A percentile compares a stretch with the other conserved stretches of the same genome.
Conservation (phyloP, 2,329 filamentous ascomycete genomes). For the Emmonsiellopsis sp. region DNA sequence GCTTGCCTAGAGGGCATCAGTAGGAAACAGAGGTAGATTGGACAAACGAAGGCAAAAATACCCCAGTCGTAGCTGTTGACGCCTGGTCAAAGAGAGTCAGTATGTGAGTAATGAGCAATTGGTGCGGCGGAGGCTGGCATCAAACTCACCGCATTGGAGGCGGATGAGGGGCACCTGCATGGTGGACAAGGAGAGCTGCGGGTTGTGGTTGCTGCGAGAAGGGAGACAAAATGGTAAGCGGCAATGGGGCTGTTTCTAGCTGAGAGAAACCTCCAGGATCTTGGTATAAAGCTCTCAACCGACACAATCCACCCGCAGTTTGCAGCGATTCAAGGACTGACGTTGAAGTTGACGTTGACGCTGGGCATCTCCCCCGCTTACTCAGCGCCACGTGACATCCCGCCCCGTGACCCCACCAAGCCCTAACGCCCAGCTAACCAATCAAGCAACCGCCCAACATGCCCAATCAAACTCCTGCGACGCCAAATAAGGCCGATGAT, state of each 20-base stretch:
- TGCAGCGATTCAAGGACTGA: background rate
- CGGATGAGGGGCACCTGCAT: constrained; percentile 77
- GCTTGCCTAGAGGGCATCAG: constrained; percentile 53
- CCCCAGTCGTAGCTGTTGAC: constrained; percentile 99
- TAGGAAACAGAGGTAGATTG: background rate
- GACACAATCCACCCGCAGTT: background rate
- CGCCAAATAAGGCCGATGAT: background rate
- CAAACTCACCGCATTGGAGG: constrained; percentile 50
- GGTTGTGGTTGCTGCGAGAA: background rate
- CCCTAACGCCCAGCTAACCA: background rate
- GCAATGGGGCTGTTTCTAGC: background rate
- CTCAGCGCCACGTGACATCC: background rate
- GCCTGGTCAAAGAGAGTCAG: constrained; percentile 39
- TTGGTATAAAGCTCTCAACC: background rate
- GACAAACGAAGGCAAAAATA: constrained; percentile 30
- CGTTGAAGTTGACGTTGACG: background rate
- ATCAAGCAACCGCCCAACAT: background rate
- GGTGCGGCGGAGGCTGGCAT: background rate
- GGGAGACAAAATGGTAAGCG: background rate
- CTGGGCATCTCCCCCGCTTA: background rate
- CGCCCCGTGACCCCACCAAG: background rate
- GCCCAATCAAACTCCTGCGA: background rate
- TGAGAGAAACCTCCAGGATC: too few species aligned
- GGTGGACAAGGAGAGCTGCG: constrained; percentile 11
- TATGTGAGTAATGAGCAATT: constrained; percentile 1